These are phyloP conservation scores for Leishmania martiniquensis DNA, from an alignment of 208 protist species.

Conservation along the genomic window DNA sequence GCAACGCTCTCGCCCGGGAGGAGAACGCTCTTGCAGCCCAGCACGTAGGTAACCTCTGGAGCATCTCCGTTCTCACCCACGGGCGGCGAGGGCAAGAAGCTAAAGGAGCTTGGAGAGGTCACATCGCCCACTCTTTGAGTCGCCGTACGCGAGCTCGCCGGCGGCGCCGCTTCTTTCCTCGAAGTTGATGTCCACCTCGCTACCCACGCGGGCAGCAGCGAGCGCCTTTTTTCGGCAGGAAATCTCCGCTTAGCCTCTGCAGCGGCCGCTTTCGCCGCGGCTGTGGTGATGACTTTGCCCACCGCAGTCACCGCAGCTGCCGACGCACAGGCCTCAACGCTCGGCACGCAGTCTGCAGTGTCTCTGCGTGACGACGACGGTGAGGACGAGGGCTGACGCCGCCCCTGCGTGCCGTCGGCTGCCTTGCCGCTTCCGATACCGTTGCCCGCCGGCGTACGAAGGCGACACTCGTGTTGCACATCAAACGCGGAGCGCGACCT, in stretches of 20 bases:
- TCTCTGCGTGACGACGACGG: slow-evolving; percentile 8
- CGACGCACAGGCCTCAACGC: neutral
- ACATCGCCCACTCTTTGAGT: neutral
- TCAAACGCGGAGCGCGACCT: slow-evolving; percentile 1
- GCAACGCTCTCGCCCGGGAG: neutral
- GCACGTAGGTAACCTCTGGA: neutral
- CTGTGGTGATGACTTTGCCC: neutral
- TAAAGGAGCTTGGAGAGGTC: neutral
- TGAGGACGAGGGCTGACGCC: neutral
- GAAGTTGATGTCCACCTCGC: neutral
- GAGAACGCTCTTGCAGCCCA: neutral
- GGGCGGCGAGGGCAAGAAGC: neutral
- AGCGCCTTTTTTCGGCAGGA: neutral
- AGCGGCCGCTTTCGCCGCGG: neutral
- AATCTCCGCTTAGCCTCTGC: neutral
- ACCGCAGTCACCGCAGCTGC: neutral
- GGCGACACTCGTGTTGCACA: neutral
- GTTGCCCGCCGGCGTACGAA: neutral
- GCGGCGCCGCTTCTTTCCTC: neutral
- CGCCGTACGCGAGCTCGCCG: neutral
- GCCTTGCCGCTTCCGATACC: neutral
- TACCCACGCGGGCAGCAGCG: neutral
- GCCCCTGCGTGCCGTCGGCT: neutral
- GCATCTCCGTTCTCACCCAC: neutral
- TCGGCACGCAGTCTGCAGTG: neutral